These are phyloP conservation scores for Plicaturopsis crispa DNA, from an alignment of 768 basidiomycete species.

Conservation along the genomic window DNA sequence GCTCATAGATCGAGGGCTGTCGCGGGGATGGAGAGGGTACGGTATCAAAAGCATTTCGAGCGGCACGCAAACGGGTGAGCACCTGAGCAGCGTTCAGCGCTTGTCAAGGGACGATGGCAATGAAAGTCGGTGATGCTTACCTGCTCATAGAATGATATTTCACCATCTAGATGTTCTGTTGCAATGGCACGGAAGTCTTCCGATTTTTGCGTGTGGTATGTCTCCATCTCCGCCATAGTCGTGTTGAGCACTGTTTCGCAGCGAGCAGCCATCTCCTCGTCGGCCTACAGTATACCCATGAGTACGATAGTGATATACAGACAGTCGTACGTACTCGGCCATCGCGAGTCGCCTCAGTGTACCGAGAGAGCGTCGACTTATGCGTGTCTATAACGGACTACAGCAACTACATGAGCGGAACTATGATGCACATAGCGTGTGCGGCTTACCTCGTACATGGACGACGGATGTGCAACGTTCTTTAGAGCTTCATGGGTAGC, in stretches of 20 bases:
- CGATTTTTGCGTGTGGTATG: conserved; percentile 64
- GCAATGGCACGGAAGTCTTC: conserved; percentile 59
- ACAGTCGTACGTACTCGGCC: conserved; percentile 7
- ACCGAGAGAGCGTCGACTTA: conserved; percentile 57
- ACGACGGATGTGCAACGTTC: conserved; percentile 66
- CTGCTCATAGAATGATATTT: conserved; percentile 72
- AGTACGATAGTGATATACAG: neutral
- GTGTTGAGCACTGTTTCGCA: conserved; percentile 87
- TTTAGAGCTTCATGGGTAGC: conserved; percentile 73
- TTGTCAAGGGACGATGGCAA: too few species aligned
- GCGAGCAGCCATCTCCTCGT: conserved; percentile 61
- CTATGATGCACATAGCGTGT: neutral
- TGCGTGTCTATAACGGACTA: conserved; percentile 75
- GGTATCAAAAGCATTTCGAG: conserved; percentile 50
- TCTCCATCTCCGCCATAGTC: conserved; percentile 85
- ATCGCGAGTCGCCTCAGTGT: conserved; percentile 42
- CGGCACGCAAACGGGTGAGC: conserved; percentile 47
- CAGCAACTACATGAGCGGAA: conserved; percentile 2
- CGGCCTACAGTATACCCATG: conserved; percentile 28
- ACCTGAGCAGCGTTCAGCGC: conserved; percentile 37
- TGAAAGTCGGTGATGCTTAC: conserved; percentile 23
- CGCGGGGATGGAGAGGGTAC: conserved; percentile 44
- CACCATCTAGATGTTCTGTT: conserved; percentile 68
- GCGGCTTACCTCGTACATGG: conserved; percentile 53
- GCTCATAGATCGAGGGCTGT: conserved; percentile 69